These are phyloP conservation scores for Cordyceps javanica DNA, from an alignment of 2,329 filamentous ascomycete genomes.

Conservation along the genomic window DNA sequence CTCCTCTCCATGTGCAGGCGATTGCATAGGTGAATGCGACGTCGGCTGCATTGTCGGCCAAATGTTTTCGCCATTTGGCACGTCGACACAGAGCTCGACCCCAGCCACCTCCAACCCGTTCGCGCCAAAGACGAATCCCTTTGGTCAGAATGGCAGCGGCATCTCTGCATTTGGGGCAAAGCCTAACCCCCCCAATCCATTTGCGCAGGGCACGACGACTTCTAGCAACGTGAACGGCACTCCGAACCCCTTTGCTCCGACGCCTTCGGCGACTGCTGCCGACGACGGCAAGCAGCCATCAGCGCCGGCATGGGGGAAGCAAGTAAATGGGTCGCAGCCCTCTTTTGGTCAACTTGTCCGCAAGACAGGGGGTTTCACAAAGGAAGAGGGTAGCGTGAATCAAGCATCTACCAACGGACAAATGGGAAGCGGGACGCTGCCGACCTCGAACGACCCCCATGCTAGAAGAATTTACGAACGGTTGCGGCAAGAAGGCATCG, in stretches of 20 bases:
- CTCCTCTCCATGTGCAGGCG: conserved; percentile 28
- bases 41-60: conserved; percentile 34
- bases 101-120: conserved; percentile 29
- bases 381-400: conserved; percentile 15
- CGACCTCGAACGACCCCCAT: conserved; percentile 31
- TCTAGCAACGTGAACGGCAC: conserved; percentile 16
- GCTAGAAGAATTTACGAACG: conserved; percentile 47
- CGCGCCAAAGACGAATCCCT: conserved; percentile 25
- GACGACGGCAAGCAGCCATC: not conserved
- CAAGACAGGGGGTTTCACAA: conserved; percentile 11
- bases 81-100: conserved; percentile 29
- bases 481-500: conserved; percentile 48
- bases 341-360: not conserved
- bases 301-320: not conserved
- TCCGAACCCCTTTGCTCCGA: conserved; percentile 9
- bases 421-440: not conserved
- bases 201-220: conserved; percentile 23
- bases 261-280: not conserved
- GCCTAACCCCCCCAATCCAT: conserved; percentile 19
- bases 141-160: conserved; percentile 26
- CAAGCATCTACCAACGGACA: conserved; percentile 12
- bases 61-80: conserved; percentile 33
- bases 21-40: conserved; percentile 32
- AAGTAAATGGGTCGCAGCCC: not conserved
- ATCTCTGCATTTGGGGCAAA: conserved; percentile 16